Base-by-base conservation (phyloP, 805 yeast genomes). In the Jamesozyma gamospora region DNA sequence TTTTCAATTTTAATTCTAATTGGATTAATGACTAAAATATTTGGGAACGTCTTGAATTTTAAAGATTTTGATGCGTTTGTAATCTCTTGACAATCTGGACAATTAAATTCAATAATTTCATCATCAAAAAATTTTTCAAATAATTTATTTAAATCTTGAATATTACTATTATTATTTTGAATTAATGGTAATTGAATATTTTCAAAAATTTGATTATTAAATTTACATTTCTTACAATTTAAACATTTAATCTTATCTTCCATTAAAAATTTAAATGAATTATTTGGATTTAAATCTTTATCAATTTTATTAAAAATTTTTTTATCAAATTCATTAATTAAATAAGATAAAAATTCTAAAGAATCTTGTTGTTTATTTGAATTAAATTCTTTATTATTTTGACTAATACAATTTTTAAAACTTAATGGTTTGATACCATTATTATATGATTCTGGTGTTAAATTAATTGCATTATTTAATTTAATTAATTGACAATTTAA, bases 351-450 rank as follows among this genome's bases (percentile, higher is more conserved):
- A 55, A 87, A 92, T 58, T 92, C 98, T 66, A 79, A 82, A 0
- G 97, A 92, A 65, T 92, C 99, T 59, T 92, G 98, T 56, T 92
- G 99, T 49, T 78, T 75, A 70, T 79, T 83, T 0, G 95, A 79
- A 34, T 79, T 69, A 51, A 92, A 92, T 53, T 92, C 98, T 14
- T 69, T 68, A 58, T 92, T 94, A 28, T 75, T 75, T 37, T 72
- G 71, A 3, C 96, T 96, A 38, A 92, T 67, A 19, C 86, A 64
- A 8, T 74, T 65, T 57, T 90, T 90, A 61, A 92, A 79, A 35
- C 81, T 70, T 1, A 74, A 66, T 0, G 96, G 96, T 38, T 75
- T 72, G 15, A 92, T 70, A 4, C 97, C 96, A 31, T 66, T 53
- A 54, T 85, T 92, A 56, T 78, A 84, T 33, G 69, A 69, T 4